Evolutionary conservation across 805 yeast species (phyloP).

Genomic region (Yarrowia sp.): DNA sequence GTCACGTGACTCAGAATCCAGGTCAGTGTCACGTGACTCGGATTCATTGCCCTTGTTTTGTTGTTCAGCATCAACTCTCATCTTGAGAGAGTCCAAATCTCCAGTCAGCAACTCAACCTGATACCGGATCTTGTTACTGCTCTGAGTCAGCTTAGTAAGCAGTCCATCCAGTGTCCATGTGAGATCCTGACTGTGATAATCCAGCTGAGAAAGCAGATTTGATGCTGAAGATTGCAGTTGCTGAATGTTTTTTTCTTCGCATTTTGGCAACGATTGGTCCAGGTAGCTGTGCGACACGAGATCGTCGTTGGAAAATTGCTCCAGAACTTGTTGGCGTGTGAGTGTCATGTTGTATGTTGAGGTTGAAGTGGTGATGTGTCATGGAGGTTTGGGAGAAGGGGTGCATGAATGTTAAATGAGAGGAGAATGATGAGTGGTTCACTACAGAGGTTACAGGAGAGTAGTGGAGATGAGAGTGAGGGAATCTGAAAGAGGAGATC

Average conservation of each 20-base stretch:
- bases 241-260: conserved; percentile 30
- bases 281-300: conserved; percentile 31
- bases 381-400: not conserved
- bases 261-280: conserved; percentile 16
- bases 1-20: not conserved
- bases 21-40: not conserved
- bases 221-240: conserved; percentile 36
- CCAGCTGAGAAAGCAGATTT: conserved; percentile 37
- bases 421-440: no score
- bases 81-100: conserved; percentile 35
- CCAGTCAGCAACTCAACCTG: conserved; percentile 39
- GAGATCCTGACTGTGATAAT: conserved; percentile 36
- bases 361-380: conserved; percentile 4
- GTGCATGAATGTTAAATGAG: not conserved
- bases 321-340: conserved; percentile 31
- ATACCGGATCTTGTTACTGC: conserved; percentile 37
- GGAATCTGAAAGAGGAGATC: no score
- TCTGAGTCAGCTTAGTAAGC: conserved; percentile 33
- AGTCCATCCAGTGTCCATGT: conserved; percentile 35
- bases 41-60: not conserved
- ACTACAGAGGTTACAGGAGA: no score
- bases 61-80: conserved; percentile 29
- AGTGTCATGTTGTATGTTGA: not conserved
- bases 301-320: conserved; percentile 33
- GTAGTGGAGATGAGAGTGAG: no score